Evolutionary conservation across 75 land plant species (phyloP).

Genomic region (Cryptomeria japonica): DNA sequence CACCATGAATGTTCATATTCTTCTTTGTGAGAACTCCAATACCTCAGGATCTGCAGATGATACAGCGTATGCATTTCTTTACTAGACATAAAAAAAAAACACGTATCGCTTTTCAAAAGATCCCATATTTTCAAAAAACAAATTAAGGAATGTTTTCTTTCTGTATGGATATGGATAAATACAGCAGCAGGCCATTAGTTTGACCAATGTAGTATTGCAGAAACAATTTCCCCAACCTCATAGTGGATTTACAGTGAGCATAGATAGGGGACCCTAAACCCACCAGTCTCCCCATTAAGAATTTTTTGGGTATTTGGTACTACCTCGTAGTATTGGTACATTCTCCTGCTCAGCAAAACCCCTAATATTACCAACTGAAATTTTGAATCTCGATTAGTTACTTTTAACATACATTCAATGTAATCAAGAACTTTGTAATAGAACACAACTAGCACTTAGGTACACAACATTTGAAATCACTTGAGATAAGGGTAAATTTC

Average conservation of each 20-base stretch:
- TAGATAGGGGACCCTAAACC: too few species aligned
- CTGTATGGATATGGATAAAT: not conserved
- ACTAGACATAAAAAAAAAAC: not conserved
- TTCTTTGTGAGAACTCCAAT: slow-evolving; percentile 7
- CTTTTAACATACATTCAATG: not conserved
- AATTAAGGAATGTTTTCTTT: not conserved
- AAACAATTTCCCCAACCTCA: too few species aligned
- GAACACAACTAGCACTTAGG: too few species aligned
- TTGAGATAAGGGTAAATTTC: too few species aligned
- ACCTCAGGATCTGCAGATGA: not conserved
- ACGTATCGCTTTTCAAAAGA: not conserved
- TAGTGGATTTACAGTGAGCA: too few species aligned
- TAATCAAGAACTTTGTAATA: too few species aligned
- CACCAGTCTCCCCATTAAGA: not conserved
- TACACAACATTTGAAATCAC: too few species aligned
- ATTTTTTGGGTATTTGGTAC: not conserved
- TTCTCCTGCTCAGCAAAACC: slow-evolving; percentile 5
- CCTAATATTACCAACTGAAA: not conserved
- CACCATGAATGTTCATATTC: slow-evolving; percentile 10
- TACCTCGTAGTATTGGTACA: not conserved
- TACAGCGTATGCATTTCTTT: not conserved
- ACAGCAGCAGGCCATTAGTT: not conserved
- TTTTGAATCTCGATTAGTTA: not conserved
- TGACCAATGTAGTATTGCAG: not conserved
- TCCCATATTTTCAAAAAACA: not conserved